These are phyloP conservation scores for Termitomyces sp. DNA, from an alignment of 768 basidiomycete species.

Conservation along the genomic window DNA sequence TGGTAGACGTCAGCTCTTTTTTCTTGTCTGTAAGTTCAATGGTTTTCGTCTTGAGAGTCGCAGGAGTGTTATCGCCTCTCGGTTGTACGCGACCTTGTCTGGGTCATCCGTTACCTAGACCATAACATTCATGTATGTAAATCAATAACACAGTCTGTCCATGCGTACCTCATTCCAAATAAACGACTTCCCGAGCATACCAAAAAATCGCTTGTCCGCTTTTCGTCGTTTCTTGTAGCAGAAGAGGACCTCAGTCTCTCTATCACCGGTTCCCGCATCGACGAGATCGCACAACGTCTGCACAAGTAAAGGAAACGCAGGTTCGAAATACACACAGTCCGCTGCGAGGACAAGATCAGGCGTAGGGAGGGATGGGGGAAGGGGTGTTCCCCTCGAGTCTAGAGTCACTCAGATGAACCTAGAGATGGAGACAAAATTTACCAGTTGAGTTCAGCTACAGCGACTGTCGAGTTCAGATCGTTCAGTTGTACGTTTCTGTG, in stretches of 20 bases:
- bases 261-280: conserved; percentile 19
- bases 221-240: conserved; percentile 94
- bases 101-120: conserved; percentile 16
- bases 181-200: conserved; percentile 14
- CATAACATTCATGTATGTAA: neutral
- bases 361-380: conserved; percentile 44
- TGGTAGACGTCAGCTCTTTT: neutral
- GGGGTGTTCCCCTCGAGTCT: conserved; percentile 58
- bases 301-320: conserved; percentile 85
- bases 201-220: conserved; percentile 25
- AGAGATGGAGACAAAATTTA: conserved; percentile 31
- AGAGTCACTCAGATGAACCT: conserved; percentile 10
- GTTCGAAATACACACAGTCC: conserved; percentile 96
- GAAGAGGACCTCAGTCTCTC: conserved; percentile 71
- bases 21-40: neutral
- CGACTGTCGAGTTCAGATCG: conserved; percentile 47
- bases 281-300: conserved; percentile 71
- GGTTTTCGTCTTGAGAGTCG: conserved; percentile 12
- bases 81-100: conserved; percentile 14
- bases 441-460: conserved; percentile 82
- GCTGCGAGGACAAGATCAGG: conserved; percentile 83
- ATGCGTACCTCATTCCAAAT: conserved; percentile 16
- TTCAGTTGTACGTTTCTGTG: conserved; percentile 69
- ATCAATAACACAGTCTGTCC: neutral
- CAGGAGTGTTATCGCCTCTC: conserved; percentile 17